Evolutionary conservation across 257 asterid species (phyloP).

Genomic region (Buddleja alternifolia): DNA sequence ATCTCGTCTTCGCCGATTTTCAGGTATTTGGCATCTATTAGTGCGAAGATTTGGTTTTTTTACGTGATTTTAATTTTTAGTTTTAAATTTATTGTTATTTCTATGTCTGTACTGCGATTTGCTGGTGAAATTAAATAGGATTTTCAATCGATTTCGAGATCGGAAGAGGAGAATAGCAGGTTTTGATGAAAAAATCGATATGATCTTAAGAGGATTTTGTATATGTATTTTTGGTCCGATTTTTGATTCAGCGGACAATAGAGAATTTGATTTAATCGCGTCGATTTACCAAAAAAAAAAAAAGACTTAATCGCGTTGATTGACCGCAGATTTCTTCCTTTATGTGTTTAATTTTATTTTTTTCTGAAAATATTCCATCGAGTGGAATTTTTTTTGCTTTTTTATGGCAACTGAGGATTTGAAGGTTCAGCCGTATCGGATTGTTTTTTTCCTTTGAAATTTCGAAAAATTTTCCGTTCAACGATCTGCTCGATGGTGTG

Average conservation of each 20-base stretch:
- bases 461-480: background rate
- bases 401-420: background rate
- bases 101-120: background rate
- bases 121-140: background rate
- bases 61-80: background rate
- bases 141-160: slow-evolving; percentile 15
- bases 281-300: slow-evolving; percentile 13
- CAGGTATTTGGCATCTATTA: slow-evolving; percentile 34
- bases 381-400: background rate
- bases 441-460: background rate
- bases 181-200: background rate
- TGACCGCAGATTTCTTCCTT: background rate
- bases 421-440: slow-evolving; percentile 15
- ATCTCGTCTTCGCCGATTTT: slow-evolving; percentile 26
- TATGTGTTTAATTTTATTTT: background rate
- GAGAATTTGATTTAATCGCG: slow-evolving; percentile 5
- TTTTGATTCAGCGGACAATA: background rate
- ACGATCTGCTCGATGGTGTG: background rate
- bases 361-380: background rate
- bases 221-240: background rate
- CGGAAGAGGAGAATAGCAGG: background rate
- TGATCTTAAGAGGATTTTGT: background rate
- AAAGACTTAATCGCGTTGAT: slow-evolving; percentile 18
- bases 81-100: background rate
- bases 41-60: slow-evolving; percentile 11